Base-by-base conservation (phyloP, 768 basidiomycete species). In the Tremella mesenterica region DNA sequence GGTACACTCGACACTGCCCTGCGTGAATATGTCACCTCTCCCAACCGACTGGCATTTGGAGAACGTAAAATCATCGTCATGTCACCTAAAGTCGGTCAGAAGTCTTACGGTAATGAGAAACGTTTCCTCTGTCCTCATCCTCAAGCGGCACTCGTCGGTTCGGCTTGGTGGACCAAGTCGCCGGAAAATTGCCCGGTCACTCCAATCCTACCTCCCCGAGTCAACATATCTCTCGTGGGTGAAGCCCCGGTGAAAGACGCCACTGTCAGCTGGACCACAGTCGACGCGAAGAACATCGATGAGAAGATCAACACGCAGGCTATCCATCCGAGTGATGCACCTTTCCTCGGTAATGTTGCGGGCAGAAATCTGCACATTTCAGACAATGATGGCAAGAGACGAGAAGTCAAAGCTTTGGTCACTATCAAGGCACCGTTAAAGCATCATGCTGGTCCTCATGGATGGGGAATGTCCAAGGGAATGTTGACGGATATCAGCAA, bases 41-140 rank as follows among this genome's bases (percentile, higher is more conserved):
- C 82, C 33, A 93, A 93, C 70, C 81, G 91, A 27, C 80, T 95
- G 43, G 86, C 85, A 1, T 85, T 85, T 63, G 93, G 93, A 47
- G 93, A 96, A 72, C 83, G 90, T 44, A 89, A 90, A 3, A 82
- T 97, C 56, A 86, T 96, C 56, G 86, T 97, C 64, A 91, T 95
- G 87, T 92, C 89, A n/a, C 89, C 86, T 70, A 90, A 86, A 68
- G 91, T 96, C 27, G 93, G 89, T 2, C 93, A 97, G 77, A 93
- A 96, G 70, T 90, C 88, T 8, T 97, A 96, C 70, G 92, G 91
- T 31, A 90, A 85, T 16, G 92, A 96, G 74, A 95, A 95, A 73
- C 81, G 92, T 39, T 93, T 92, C 80, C 80, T 92, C 30, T 93
- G 88, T 70, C 90, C 88, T 7, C 92, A 87, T 50, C 91, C 91